Percentiles rank a stretch among this genome's conserved stretches.
Evolutionary conservation across 1,139 yeast genomes (phyloP).

Genomic region (Suhomyces maxii): DNA sequence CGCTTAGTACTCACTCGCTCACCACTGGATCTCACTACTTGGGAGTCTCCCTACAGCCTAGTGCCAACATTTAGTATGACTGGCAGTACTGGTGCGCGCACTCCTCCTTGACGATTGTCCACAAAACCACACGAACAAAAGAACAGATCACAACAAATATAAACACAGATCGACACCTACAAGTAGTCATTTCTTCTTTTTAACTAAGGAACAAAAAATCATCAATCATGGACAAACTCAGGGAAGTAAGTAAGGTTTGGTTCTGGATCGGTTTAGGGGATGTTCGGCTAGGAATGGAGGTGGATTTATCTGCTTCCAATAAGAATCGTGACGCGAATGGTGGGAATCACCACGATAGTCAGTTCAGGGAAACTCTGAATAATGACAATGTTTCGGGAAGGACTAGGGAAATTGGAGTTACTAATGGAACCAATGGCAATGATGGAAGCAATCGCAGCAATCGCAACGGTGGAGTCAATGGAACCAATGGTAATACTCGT

Average conservation of each 20-base stretch:
- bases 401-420: background rate
- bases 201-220: background rate
- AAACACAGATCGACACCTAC: conserved; percentile 6
- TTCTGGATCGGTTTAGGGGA: background rate
- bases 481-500: background rate
- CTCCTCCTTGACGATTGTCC: conserved; percentile 10
- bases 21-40: no score
- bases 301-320: background rate
- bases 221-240: conserved; percentile 46
- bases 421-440: conserved; percentile 1
- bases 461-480: no score
- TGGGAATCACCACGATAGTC: background rate
- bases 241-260: conserved; percentile 44
- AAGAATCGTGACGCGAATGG: background rate
- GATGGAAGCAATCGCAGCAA: no score
- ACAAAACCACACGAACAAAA: conserved; percentile 11
- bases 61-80: no score
- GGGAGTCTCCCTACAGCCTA: no score
- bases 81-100: background rate
- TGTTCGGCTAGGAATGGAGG: conserved; percentile 2
- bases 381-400: background rate
- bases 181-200: conserved; percentile 7
- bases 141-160: conserved; percentile 16
- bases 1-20: no score
- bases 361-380: background rate